These are phyloP conservation scores for Aspergillus ruber DNA, from an alignment of 2,329 filamentous ascomycete genomes.

Conservation along the genomic window DNA sequence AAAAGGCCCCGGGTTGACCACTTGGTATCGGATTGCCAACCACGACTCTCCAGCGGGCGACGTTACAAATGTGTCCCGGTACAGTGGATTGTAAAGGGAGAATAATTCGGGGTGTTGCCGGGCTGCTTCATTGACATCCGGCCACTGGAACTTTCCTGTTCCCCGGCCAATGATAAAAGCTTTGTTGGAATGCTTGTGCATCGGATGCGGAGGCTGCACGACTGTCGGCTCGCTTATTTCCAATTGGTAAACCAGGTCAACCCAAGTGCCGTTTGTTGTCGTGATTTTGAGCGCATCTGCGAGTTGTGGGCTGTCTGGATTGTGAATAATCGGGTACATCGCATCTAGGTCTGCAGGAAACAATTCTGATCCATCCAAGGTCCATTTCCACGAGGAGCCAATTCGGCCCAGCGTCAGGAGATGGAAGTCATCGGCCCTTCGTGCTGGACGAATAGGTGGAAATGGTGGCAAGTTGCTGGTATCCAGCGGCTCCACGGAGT, in stretches of 20 bases:
- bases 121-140: conserved; percentile 35
- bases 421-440: conserved; percentile 42
- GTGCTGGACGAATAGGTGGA: conserved; percentile 37
- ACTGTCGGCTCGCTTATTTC: conserved; percentile 15
- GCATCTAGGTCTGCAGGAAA: conserved; percentile 14
- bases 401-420: conserved; percentile 25
- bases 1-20: conserved; percentile 42
- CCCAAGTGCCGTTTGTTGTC: conserved; percentile 34
- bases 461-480: conserved; percentile 40
- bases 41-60: conserved; percentile 27
- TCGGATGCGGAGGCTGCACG: conserved; percentile 35
- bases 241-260: conserved; percentile 32
- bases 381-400: conserved; percentile 25
- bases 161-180: conserved; percentile 39
- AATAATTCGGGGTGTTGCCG: conserved; percentile 36
- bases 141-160: conserved; percentile 33
- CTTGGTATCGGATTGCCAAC: conserved; percentile 43
- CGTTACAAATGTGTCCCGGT: conserved; percentile 38
- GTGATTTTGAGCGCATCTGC: conserved; percentile 22
- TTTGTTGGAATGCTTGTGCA: conserved; percentile 46
- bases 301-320: conserved; percentile 28
- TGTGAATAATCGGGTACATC: conserved; percentile 19
- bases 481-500: conserved; percentile 40
- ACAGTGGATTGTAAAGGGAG: conserved; percentile 39
- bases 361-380: conserved; percentile 18